Conservation (phyloP, 768 basidiomycete species). For the Pleurotus sapidus region DNA sequence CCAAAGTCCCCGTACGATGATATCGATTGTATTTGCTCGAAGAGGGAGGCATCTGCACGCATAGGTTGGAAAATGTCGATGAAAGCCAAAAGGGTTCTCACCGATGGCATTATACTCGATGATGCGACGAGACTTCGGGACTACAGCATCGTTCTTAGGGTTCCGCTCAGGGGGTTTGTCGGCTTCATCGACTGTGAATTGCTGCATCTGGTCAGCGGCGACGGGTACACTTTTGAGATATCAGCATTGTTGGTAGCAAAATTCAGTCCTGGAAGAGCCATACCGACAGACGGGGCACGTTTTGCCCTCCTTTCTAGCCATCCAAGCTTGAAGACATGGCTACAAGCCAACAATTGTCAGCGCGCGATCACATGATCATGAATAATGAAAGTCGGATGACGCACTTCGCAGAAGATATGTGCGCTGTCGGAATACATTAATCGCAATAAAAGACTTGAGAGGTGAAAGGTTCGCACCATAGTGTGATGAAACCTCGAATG, state of each 20-base stretch:
- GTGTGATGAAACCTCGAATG: conserved; percentile 67
- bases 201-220: conserved; percentile 52
- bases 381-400: conserved; percentile 2
- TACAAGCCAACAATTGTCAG: conserved; percentile 15
- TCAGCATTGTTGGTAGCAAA: conserved; percentile 5
- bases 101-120: conserved; percentile 67
- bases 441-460: background rate
- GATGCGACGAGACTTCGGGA: conserved; percentile 53
- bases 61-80: background rate
- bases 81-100: conserved; percentile 18
- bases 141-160: conserved; percentile 33
- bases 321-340: conserved; percentile 72
- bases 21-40: conserved; percentile 56
- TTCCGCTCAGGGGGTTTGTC: conserved; percentile 29
- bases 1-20: conserved; percentile 34
- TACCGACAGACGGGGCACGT: conserved; percentile 81
- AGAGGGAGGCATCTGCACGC: conserved; percentile 39
- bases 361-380: too few relatives aligned
- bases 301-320: conserved; percentile 53
- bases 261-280: conserved; percentile 8
- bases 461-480: conserved; percentile 48
- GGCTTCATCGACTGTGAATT: conserved; percentile 49
- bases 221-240: conserved; percentile 45
- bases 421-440: conserved; percentile 41
- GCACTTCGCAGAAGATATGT: conserved; percentile 78